A percentile compares a stretch with the other conserved stretches of the same genome.
Conservation (phyloP, 139 green algal genomes). For the Volvox reticuliferus region DNA sequence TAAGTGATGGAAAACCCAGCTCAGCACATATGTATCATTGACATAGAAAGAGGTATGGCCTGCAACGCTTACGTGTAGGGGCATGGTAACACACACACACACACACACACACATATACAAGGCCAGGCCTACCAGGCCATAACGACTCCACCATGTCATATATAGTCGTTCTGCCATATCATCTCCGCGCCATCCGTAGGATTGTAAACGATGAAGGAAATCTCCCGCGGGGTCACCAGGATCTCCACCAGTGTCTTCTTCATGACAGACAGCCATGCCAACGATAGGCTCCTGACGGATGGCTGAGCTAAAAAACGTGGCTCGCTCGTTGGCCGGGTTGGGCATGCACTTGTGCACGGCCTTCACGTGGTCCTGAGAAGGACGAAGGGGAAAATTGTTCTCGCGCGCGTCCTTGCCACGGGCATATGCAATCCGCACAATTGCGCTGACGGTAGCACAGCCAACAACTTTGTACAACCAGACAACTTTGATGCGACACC, state of each 20-base stretch:
- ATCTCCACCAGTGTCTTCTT: conserved; percentile 52
- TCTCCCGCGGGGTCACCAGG: conserved; percentile 8
- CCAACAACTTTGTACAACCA: background rate
- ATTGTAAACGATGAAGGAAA: conserved; percentile 54
- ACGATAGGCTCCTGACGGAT: conserved; percentile 56
- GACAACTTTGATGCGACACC: background rate
- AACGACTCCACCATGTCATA: too few relatives aligned
- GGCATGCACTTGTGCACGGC: conserved; percentile 56
- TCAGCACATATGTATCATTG: too few relatives aligned
- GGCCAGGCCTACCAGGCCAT: too few relatives aligned
- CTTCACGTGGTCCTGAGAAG: conserved; percentile 49
- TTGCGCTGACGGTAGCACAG: background rate
- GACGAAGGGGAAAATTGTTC: background rate
- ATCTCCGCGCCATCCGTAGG: conserved; percentile 50
- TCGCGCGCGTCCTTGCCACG: background rate
- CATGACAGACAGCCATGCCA: conserved; percentile 52
- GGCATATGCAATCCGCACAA: background rate
- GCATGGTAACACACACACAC: too few relatives aligned
- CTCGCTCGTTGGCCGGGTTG: background rate
- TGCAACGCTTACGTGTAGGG: conserved; percentile 51
- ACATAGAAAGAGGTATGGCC: too few relatives aligned
- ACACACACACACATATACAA: too few relatives aligned
- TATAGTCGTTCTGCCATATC: conserved; percentile 55
- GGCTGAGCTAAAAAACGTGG: conserved; percentile 50
- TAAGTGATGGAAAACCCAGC: too few relatives aligned